phyloP scores from a whole-genome alignment of 352 stramenopile genomes.

The Pythium utonaiense region DNA sequence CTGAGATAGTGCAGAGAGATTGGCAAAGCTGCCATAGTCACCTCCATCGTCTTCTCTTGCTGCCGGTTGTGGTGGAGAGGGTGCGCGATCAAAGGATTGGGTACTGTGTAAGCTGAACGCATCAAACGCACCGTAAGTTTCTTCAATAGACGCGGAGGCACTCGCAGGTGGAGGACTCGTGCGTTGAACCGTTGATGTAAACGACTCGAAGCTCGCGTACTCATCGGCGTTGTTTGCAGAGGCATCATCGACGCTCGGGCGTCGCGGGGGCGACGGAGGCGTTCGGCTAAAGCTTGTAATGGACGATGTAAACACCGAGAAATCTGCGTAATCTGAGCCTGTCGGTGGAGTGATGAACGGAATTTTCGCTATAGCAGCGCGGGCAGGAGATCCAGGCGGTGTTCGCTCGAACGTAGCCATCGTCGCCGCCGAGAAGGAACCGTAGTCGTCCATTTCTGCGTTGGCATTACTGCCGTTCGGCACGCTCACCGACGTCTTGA shows the following conservation, averaged over 20 bases:
- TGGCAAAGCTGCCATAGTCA: slow-evolving; percentile 49
- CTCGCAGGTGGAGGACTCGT: background rate
- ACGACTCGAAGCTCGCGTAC: slow-evolving; percentile 24
- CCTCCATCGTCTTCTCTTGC: background rate
- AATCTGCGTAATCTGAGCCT: slow-evolving; percentile 18
- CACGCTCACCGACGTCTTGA: slow-evolving; percentile 12
- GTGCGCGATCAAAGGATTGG: background rate
- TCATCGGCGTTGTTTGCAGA: slow-evolving; percentile 3
- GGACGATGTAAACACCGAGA: slow-evolving; percentile 18
- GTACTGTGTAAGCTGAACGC: slow-evolving; percentile 12
- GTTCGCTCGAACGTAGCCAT: slow-evolving; percentile 6
- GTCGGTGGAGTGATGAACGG: slow-evolving; percentile 17
- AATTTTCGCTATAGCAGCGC: background rate
- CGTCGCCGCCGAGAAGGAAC: slow-evolving; percentile 18
- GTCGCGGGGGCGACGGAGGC: background rate
- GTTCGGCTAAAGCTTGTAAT: slow-evolving; percentile 18
- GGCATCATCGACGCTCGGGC: background rate
- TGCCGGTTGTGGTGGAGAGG: background rate
- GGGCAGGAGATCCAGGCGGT: slow-evolving; percentile 11
- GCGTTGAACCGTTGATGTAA: background rate
- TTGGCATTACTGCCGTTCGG: background rate
- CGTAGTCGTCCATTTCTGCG: slow-evolving; percentile 7
- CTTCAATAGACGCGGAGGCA: background rate
- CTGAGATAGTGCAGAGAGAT: slow-evolving; percentile 21
- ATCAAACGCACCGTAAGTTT: slow-evolving; percentile 30